phyloP scores from a whole-genome alignment of 2,329 filamentous ascomycete species.

The Fusarium devonianum region DNA sequence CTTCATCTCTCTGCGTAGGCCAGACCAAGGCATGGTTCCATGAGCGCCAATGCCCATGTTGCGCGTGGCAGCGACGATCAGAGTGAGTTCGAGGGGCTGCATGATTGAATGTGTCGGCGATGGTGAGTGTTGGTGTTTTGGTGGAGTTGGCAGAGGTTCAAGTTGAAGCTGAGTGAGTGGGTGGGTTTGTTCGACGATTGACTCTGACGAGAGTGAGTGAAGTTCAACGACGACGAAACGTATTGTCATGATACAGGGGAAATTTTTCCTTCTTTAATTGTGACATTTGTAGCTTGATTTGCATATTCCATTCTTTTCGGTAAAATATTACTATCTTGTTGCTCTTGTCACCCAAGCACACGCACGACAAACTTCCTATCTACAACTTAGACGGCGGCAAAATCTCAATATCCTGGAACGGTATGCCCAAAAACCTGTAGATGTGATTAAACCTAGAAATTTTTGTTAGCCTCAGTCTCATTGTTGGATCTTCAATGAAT shows the following conservation, averaged over 20 bases:
- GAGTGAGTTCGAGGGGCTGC: slow-evolving; percentile 71
- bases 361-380: not conserved
- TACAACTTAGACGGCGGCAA: slow-evolving; percentile 49
- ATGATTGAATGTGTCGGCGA: slow-evolving; percentile 34
- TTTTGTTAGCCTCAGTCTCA: not conserved
- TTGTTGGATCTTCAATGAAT: too few relatives aligned
- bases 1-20: slow-evolving; percentile 88
- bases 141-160: not conserved
- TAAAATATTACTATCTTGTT: not conserved
- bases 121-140: slow-evolving; percentile 5
- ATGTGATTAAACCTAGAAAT: slow-evolving; percentile 69
- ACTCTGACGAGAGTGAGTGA: not conserved
- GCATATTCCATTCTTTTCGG: not conserved
- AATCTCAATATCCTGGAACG: slow-evolving; percentile 60
- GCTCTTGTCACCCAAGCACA: too few relatives aligned
- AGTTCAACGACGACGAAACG: not conserved
- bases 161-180: not conserved
- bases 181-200: slow-evolving; percentile 20
- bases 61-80: slow-evolving; percentile 92
- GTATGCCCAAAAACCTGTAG: slow-evolving; percentile 70
- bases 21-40: slow-evolving; percentile 86
- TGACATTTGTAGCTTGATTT: not conserved
- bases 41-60: slow-evolving; percentile 85
- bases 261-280: too few relatives aligned
- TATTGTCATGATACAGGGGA: too few relatives aligned